Base-by-base conservation (phyloP, 164 flowering plant species). In the Cinnamomum chago region DNA sequence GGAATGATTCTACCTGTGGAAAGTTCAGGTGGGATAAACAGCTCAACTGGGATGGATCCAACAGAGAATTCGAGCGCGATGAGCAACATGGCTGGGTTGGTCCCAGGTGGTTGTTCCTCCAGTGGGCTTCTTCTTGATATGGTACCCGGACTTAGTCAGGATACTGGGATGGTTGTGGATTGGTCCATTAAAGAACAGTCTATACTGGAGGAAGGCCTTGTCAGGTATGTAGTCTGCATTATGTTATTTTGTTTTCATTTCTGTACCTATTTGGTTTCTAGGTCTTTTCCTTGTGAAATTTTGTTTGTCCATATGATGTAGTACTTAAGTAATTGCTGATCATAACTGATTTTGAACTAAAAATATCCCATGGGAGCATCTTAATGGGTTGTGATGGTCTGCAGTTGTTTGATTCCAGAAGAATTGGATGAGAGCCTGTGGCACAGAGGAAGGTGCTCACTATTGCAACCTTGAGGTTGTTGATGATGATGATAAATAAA, bases 131-230 rank as follows among this genome's bases (percentile, higher is more conserved):
- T 85, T 66, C 76, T 85, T 12, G 92, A 88, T 72, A 77, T 85
- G 1, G 84, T 78, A 24, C 80, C 89, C 1, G 92, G 90, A 67
- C 82, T 86, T 71, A 92, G 89, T 80, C 90, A 88, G 75, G 99
- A 95, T 20, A 67, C 88, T 6, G 91, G 91, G 7, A 77, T 89
- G 79, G 94, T 93, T 22, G 92, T 83, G 13, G 99, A 95, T 78
- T 95, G 99, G 99, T 85, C 97, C 25, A 74, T 77, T 17, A 92
- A 92, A 58, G 99, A 95, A 77, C 98, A 92, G 83, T 80, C 78
- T 82, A 90, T 67, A 76, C 80, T 95, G 85, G 93, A 92, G 66
- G 90, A 90, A 79, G 97, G 96, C 65, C 91, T 95, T 84, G 81
- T 67, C 82, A 88, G 85, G 98, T 95, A 83, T 52, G 95, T 87